Conservation (phyloP, 2,329 filamentous ascomycete species). For the Botrytis porri region DNA sequence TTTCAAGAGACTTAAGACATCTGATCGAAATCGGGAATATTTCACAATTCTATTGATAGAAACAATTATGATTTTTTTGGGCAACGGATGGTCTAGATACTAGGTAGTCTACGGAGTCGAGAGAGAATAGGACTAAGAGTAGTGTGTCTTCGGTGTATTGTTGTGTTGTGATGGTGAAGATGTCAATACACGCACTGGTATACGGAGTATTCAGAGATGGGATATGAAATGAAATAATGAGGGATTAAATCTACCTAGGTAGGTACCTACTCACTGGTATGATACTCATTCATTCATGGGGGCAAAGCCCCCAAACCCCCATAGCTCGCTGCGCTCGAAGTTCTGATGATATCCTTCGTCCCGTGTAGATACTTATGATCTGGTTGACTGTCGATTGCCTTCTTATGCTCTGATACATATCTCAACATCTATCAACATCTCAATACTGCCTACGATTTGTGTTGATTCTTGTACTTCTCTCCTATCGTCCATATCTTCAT, state of each 20-base stretch:
- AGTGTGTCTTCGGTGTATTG: background rate
- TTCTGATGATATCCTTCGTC: background rate
- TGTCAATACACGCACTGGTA: background rate
- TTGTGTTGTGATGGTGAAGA: background rate
- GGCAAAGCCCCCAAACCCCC: background rate
- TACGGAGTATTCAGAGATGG: background rate
- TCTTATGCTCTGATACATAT: background rate
- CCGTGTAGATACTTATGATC: background rate
- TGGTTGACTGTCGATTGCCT: background rate
- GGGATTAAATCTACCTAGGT: background rate
- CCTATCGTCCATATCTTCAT: background rate
- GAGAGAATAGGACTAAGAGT: background rate
- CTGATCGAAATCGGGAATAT: constrained; percentile 2
- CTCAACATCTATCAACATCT: background rate
- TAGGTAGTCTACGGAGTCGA: background rate
- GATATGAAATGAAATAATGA: background rate
- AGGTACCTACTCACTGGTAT: background rate
- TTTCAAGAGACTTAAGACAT: background rate
- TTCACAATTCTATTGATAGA: constrained; percentile 19
- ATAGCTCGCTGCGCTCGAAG: background rate
- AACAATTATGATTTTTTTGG: background rate
- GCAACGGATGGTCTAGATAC: background rate
- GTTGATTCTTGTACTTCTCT: background rate
- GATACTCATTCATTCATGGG: background rate
- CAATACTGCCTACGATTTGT: background rate